Percentiles rank a stretch among this genome's conserved stretches.
phyloP scores from a whole-genome alignment of 768 basidiomycete genomes.

The Leccinum rimulosum region DNA sequence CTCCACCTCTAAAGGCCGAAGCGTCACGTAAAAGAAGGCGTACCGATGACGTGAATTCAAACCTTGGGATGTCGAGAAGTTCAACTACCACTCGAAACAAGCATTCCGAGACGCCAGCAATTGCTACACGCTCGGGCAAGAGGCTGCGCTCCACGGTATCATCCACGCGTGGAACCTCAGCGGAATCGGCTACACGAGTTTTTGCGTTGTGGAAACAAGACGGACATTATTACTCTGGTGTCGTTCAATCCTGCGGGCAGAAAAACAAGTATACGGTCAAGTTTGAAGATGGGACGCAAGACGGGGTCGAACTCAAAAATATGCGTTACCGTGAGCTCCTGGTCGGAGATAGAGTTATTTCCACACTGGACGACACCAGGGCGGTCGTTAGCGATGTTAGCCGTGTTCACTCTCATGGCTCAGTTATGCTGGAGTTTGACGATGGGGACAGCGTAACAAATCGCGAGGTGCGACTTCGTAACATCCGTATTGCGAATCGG shows the following conservation, averaged over 20 bases:
- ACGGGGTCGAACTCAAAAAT: slow-evolving; percentile 45
- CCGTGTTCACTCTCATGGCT: slow-evolving; percentile 27
- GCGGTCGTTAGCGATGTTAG: slow-evolving; percentile 34
- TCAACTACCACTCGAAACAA: slow-evolving; percentile 30
- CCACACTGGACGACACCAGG: slow-evolving; percentile 28
- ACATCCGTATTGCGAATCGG: slow-evolving; percentile 51
- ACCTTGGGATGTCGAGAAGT: slow-evolving; percentile 22
- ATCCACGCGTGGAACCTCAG: slow-evolving; percentile 16
- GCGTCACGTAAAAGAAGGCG: slow-evolving; percentile 46
- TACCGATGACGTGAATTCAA: slow-evolving; percentile 25
- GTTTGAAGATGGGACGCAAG: slow-evolving; percentile 66
- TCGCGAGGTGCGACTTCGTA: slow-evolving; percentile 31
- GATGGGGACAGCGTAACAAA: slow-evolving; percentile 30
- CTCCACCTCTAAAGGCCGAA: slow-evolving; percentile 23
- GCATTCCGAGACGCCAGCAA: slow-evolving; percentile 25
- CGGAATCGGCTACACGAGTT: slow-evolving; percentile 50
- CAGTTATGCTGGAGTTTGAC: slow-evolving; percentile 40
- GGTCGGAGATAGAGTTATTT: slow-evolving; percentile 56
- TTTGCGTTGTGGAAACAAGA: slow-evolving; percentile 67
- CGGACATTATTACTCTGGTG: slow-evolving; percentile 61
- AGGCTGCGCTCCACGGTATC: slow-evolving; percentile 39
- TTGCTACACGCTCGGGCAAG: slow-evolving; percentile 36
- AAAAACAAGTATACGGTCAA: slow-evolving; percentile 43
- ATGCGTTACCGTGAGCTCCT: slow-evolving; percentile 52
- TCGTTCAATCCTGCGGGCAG: slow-evolving; percentile 38